Percentiles rank a stretch among this genome's conserved stretches.
Conservation (phyloP, 495 filamentous ascomycete species). For the Aspergillus asperescens region DNA sequence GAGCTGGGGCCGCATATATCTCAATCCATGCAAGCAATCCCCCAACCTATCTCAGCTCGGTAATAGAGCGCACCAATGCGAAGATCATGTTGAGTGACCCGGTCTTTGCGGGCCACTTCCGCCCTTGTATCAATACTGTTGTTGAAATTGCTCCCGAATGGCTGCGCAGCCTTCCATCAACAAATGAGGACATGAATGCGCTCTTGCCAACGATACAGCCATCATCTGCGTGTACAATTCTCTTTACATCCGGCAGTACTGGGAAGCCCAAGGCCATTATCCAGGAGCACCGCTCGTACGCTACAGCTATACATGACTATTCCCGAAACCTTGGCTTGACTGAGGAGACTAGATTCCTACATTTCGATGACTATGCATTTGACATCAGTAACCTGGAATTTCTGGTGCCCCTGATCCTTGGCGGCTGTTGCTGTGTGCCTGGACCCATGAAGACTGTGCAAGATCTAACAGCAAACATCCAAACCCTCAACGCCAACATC, state of each 20-base stretch:
- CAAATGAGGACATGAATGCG: not conserved
- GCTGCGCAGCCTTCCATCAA: not conserved
- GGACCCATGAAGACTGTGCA: slow-evolving; percentile 27
- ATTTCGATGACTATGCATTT: slow-evolving; percentile 45
- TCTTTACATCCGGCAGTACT: slow-evolving; percentile 44
- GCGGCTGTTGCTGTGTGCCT: slow-evolving; percentile 48
- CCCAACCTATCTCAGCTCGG: slow-evolving; percentile 19
- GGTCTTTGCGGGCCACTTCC: slow-evolving; percentile 9
- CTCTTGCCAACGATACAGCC: slow-evolving; percentile 2
- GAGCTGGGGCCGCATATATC: slow-evolving; percentile 43
- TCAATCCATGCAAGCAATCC: slow-evolving; percentile 49
- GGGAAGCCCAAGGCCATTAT: slow-evolving; percentile 47
- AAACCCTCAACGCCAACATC: slow-evolving; percentile 33
- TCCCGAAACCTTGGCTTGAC: slow-evolving; percentile 15
- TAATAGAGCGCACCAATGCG: slow-evolving; percentile 17
- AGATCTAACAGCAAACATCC: slow-evolving; percentile 29
- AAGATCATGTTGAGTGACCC: slow-evolving; percentile 17
- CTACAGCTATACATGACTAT: slow-evolving; percentile 24
- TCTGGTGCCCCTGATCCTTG: slow-evolving; percentile 34
- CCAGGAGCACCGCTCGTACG: slow-evolving; percentile 40
- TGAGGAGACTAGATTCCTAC: slow-evolving; percentile 30
- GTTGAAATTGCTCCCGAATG: not conserved
- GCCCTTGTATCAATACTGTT: not conserved
- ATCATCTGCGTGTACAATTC: slow-evolving; percentile 24
- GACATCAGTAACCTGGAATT: slow-evolving; percentile 43